phyloP scores from a whole-genome alignment of 352 stramenopile species.

The Phytophthora sp. region DNA sequence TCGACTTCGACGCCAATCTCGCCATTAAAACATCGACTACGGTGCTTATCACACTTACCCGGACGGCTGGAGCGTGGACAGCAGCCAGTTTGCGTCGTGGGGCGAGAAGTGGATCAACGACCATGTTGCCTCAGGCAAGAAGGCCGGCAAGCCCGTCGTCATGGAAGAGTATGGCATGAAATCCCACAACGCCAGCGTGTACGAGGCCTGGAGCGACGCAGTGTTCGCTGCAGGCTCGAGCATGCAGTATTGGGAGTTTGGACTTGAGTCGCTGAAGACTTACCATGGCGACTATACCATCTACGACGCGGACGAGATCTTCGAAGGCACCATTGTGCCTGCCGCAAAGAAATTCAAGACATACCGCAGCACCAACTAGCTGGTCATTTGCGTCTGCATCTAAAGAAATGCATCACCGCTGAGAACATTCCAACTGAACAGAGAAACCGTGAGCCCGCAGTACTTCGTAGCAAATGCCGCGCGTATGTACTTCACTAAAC shows the following conservation, averaged over 20 bases:
- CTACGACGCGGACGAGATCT: constrained; percentile 33
- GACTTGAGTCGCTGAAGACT: constrained; percentile 31
- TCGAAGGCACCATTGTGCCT: constrained; percentile 33
- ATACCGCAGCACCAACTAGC: no score
- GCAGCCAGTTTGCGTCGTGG: constrained; percentile 27
- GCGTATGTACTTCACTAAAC: no score
- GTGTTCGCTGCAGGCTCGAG: constrained; percentile 29
- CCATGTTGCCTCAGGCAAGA: constrained; percentile 31
- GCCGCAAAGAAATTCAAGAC: constrained; percentile 26
- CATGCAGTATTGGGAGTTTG: constrained; percentile 50
- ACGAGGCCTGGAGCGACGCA: constrained; percentile 36
- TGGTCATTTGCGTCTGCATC: background rate
- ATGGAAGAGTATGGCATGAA: constrained; percentile 40
- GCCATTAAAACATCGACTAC: constrained; percentile 42
- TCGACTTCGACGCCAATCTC: constrained; percentile 41
- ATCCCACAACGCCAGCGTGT: constrained; percentile 22
- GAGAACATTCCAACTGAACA: background rate
- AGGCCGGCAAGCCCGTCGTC: constrained; percentile 35
- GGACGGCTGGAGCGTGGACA: constrained; percentile 37
- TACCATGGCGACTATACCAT: constrained; percentile 28
- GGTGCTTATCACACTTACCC: constrained; percentile 40
- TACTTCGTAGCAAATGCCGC: no score
- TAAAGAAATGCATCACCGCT: background rate
- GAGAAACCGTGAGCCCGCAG: no score
- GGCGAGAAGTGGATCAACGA: constrained; percentile 36